phyloP scores from a whole-genome alignment of 2,329 filamentous ascomycete species.

The Ophiostoma sp. region DNA sequence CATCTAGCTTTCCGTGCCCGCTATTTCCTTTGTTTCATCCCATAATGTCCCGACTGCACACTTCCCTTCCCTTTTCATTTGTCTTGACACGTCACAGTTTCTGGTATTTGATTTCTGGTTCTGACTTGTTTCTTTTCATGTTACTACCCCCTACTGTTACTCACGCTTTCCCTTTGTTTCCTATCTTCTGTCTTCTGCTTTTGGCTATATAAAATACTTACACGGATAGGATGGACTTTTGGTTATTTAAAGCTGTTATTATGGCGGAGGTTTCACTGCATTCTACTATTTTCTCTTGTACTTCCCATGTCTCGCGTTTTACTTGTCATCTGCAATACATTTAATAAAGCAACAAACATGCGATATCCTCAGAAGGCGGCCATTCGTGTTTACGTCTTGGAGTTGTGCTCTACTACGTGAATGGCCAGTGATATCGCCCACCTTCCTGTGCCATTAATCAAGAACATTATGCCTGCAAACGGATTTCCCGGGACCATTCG shows the following conservation, averaged over 20 bases:
- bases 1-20: neutral
- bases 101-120: neutral
- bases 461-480: neutral
- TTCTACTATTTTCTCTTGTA: neutral
- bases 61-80: neutral
- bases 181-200: neutral
- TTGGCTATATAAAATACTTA: neutral
- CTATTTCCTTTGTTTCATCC: neutral
- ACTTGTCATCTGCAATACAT: neutral
- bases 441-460: neutral
- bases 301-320: neutral
- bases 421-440: neutral
- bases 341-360: neutral
- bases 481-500: neutral
- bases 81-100: neutral
- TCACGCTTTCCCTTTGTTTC: neutral
- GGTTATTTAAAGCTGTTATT: neutral
- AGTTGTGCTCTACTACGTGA: neutral
- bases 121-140: neutral
- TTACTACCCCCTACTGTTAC: neutral
- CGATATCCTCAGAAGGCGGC: neutral
- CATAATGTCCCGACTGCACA: neutral
- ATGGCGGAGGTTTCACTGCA: neutral
- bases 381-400: neutral
- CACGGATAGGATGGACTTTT: neutral